phyloP scores from a whole-genome alignment of 805 yeast genomes.

The Brettanomyces anomalus region DNA sequence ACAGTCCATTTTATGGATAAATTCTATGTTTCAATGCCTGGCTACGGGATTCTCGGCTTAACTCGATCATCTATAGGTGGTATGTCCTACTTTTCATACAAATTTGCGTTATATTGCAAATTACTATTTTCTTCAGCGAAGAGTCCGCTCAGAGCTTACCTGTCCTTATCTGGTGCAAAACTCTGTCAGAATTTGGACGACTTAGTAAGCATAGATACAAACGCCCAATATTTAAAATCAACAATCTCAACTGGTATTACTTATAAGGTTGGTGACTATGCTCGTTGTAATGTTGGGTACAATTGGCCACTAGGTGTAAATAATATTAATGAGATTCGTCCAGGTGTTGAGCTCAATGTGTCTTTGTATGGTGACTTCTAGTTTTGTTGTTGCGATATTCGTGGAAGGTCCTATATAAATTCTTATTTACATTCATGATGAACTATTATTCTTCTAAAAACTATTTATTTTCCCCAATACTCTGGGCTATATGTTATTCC shows the following conservation, averaged over 20 bases:
- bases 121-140: constrained; percentile 43
- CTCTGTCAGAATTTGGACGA: constrained; percentile 23
- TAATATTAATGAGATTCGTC: constrained; percentile 40
- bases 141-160: constrained; percentile 52
- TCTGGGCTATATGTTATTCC: no score
- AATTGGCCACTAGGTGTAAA: constrained; percentile 51
- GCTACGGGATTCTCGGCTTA: constrained; percentile 2
- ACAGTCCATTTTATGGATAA: constrained; percentile 63
- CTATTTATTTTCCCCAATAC: no score
- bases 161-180: constrained; percentile 60
- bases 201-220: not conserved
- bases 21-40: constrained; percentile 36
- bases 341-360: constrained; percentile 39
- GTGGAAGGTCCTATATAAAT: not conserved
- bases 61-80: constrained; percentile 9
- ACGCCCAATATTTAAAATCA: constrained; percentile 25
- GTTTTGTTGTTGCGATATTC: not conserved
- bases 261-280: constrained; percentile 49
- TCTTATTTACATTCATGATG: no score
- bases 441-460: no score
- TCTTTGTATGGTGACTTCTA: constrained; percentile 18
- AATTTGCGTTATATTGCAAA: constrained; percentile 36
- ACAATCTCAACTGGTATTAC: constrained; percentile 46
- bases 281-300: constrained; percentile 59
- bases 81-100: constrained; percentile 20